These are phyloP conservation scores for Pterocarpus macrocarpus DNA, from an alignment of 306 rosid genomes.

Conservation along the genomic window DNA sequence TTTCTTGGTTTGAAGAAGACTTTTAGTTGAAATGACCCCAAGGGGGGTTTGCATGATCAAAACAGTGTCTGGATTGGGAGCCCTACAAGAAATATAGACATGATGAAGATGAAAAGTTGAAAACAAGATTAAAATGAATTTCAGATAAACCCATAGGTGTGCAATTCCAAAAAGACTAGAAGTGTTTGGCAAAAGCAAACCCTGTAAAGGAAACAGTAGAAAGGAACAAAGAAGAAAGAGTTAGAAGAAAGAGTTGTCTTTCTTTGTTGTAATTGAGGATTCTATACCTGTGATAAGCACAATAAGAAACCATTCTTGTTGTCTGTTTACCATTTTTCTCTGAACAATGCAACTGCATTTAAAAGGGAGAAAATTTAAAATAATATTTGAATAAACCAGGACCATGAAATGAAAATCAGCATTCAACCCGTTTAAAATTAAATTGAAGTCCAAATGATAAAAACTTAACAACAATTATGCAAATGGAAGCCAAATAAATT, in stretches of 20 bases:
- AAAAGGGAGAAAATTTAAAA: slow-evolving; percentile 34
- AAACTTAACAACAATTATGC: slow-evolving; percentile 19
- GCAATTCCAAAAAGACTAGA: not conserved
- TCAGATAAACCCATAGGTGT: slow-evolving; percentile 15
- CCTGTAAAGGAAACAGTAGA: slow-evolving; percentile 1
- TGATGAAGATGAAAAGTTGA: slow-evolving; percentile 28
- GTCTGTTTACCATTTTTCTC: slow-evolving; percentile 83
- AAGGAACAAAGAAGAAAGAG: slow-evolving; percentile 12
- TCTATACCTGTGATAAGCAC: slow-evolving; percentile 88
- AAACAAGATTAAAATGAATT: slow-evolving; percentile 19
- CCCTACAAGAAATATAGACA: slow-evolving; percentile 65
- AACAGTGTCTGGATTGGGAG: slow-evolving; percentile 92
- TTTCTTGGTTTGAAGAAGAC: slow-evolving; percentile 79
- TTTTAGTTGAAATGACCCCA: slow-evolving; percentile 81
- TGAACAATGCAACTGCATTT: slow-evolving; percentile 78
- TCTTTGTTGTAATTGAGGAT: slow-evolving; percentile 37
- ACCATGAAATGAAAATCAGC: not conserved
- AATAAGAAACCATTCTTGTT: slow-evolving; percentile 84
- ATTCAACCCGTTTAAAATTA: slow-evolving; percentile 21
- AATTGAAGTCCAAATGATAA: slow-evolving; percentile 11
- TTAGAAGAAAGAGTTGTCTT: not conserved
- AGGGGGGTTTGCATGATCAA: slow-evolving; percentile 80
- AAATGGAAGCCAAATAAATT: slow-evolving; percentile 21
- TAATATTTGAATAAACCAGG: slow-evolving; percentile 11
- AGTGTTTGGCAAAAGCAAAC: slow-evolving; percentile 31